Evolutionary conservation across 2,329 filamentous ascomycete genomes (phyloP).

Genomic region (Epichloe aotearoae): DNA sequence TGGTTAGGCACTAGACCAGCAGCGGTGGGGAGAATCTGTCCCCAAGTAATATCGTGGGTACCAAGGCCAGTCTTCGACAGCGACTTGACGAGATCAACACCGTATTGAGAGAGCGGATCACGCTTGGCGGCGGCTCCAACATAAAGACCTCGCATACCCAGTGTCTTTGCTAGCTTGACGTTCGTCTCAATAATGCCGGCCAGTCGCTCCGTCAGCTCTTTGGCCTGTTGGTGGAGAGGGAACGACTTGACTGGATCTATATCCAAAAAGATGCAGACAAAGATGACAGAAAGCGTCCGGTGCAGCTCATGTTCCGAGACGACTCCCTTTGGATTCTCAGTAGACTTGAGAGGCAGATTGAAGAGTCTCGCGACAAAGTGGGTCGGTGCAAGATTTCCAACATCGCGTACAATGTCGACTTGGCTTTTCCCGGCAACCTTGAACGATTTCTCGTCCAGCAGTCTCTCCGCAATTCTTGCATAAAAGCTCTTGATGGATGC

Average conservation of each 20-base stretch:
- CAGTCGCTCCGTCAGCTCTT: conserved; percentile 43
- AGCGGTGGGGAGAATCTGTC: conserved; percentile 55
- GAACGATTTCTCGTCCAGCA: conserved; percentile 54
- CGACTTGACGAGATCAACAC: conserved; percentile 49
- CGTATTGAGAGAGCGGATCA: conserved; percentile 48
- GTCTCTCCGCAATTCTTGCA: conserved; percentile 42
- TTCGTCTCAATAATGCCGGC: conserved; percentile 49
- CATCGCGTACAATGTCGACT: conserved; percentile 58
- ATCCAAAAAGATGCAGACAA: conserved; percentile 52
- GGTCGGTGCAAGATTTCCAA: conserved; percentile 54
- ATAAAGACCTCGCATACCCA: conserved; percentile 32
- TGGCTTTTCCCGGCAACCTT: conserved; percentile 41
- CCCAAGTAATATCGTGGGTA: conserved; percentile 55
- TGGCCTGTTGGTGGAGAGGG: conserved; percentile 44
- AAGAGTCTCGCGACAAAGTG: conserved; percentile 51
- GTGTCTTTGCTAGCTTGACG: conserved; percentile 42
- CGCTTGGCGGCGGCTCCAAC: conserved; percentile 34
- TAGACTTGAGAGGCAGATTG: conserved; percentile 53
- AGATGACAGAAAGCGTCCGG: conserved; percentile 52
- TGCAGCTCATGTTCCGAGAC: conserved; percentile 44
- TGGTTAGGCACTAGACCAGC: conserved; percentile 58
- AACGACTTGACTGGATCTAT: conserved; percentile 55
- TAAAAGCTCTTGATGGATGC: conserved; percentile 54
- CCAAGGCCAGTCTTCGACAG: conserved; percentile 50
- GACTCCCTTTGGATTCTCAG: conserved; percentile 43